Evolutionary conservation across 2,329 filamentous ascomycete species (phyloP), one percentile per base, ranked within the genome.

Genomic region (Juglanconis oblonga): DNA sequence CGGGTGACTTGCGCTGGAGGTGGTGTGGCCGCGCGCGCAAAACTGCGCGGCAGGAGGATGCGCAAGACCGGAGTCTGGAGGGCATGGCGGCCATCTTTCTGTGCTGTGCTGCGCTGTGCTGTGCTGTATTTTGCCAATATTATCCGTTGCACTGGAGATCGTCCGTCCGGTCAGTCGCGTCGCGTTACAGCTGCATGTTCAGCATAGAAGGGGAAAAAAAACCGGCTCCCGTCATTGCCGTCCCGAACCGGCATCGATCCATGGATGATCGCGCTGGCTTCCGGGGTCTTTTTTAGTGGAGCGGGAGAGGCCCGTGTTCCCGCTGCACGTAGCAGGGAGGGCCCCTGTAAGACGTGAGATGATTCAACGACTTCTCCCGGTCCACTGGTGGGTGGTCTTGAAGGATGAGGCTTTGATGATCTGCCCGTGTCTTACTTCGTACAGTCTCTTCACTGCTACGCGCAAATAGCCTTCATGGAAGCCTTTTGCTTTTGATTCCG

Each of bases 41-140:
- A 42, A 45, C 47, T 57, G 54, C 47, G 33, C 51, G 47, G 58
- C 59, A 61, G 45, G 52, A 44, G 10, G 52, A 7, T n/a, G 58
- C n/a, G 58, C 52, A 45, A 40, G 44, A 42, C 14, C 50, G 40
- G 14, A 60, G 36, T 53, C 52, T 55, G 32, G 49, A 47, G 8
- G 61, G 50, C 35, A 62, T 57, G 6, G 50, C 32, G 44, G 45
- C 17, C 57, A 48, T 57, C 38, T 31, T 32, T 31, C 32, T n/a
- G 24, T 42, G 58, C n/a, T 17, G 35, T 42, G 33, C 49, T 38
- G 33, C 14, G 11, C 4, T 24, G 24, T 24, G 14, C 17, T 47
- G 38, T 5, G 38, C 11, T 42, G 38, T 13, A 4, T 5, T 10
- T 3, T 42, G 38, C 10, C 10, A 42, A 42, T 42, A 14, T 14